Base-by-base conservation (phyloP, 2,329 filamentous ascomycete genomes). In the Fusarium udum region DNA sequence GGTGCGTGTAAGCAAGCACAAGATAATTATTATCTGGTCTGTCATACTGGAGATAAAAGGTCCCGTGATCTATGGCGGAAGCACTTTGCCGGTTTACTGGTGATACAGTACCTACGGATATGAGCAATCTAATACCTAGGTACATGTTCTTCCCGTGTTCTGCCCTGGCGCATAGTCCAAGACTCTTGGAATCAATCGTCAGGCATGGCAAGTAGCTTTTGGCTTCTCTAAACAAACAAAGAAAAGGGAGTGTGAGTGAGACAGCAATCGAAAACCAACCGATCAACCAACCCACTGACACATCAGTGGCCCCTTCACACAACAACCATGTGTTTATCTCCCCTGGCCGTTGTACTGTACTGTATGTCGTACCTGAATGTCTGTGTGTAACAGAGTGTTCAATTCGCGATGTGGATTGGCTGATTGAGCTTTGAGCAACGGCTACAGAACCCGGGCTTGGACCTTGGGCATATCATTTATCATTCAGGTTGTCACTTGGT, bases 41-140 rank as follows among this genome's bases (percentile, higher is more conserved):
- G 26, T 39, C 32, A 37, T 40, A 20, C 40, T 20, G 31, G 42
- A 57, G 18, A 46, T 34, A 15, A 22, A 37, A 34, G 37, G 43
- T 69, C 69, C 67, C 67, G 64, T 74, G 67, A 69, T 61, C 42
- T 10, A 51, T 46, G n/a, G 42, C 37, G 18, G 40, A 72, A 53
- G 71, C 68, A 52, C 61, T 31, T 74, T 69, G 52, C 67, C 57
- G 60, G 36, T 34, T 39, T 52, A 57, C 34, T 59, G 52, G 67
- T 69, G 48, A 32, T 31, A 69, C 71, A 43, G n/a, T 15, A 28
- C 26, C 26, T 28, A 24, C 46, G 20, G 37, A 16, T 42, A 24
- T 61, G 55, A n/a, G 32, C 42, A 32, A 32, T 53, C 36, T 51
- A 26, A 36, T 24, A 28, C 26, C 26, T 28, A 36, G 31, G 49